Evolutionary conservation across 1,139 yeast genomes (phyloP).

Genomic region (Kodamaea sp.): DNA sequence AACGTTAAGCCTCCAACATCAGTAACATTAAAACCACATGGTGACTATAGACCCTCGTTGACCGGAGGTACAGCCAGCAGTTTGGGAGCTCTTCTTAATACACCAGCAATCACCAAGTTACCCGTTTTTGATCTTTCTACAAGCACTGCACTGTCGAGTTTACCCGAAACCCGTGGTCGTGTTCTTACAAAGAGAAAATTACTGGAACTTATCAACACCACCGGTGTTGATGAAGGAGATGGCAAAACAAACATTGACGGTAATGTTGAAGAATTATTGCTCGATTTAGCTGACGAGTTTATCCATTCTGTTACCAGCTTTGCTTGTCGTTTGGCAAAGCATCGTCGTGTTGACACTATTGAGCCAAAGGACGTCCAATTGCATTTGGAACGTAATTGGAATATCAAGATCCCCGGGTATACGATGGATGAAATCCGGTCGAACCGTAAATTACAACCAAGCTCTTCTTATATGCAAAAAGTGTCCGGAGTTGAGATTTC

Average conservation of each 20-base stretch:
- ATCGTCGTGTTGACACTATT: conserved; percentile 81
- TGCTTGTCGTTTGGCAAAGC: conserved; percentile 93
- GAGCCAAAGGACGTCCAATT: conserved; percentile 89
- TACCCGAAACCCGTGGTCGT: conserved; percentile 61
- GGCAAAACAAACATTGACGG: conserved; percentile 92
- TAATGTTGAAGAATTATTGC: conserved; percentile 85
- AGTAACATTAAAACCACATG: conserved; percentile 50
- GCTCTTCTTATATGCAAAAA: conserved; percentile 49
- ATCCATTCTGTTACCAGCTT: conserved; percentile 85
- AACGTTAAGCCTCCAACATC: conserved; percentile 64
- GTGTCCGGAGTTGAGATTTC: conserved; percentile 20
- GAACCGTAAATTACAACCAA: conserved; percentile 78
- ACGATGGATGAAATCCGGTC: conserved; percentile 87
- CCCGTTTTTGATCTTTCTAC: conserved; percentile 77
- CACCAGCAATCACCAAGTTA: conserved; percentile 73
- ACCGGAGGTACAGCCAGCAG: conserved; percentile 80
- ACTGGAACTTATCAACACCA: conserved; percentile 77
- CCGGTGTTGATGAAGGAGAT: conserved; percentile 81
- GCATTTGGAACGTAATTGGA: conserved; percentile 94
- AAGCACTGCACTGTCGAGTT: conserved; percentile 28
- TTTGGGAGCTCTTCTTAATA: conserved; percentile 54
- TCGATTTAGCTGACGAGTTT: conserved; percentile 95
- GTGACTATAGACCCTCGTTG: conserved; percentile 68
- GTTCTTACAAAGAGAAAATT: conserved; percentile 86
- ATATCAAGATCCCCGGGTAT: conserved; percentile 89